Percentiles rank a stretch among this genome's conserved stretches.
phyloP scores from a whole-genome alignment of 352 stramenopile genomes.

The Pythium aquatile region DNA sequence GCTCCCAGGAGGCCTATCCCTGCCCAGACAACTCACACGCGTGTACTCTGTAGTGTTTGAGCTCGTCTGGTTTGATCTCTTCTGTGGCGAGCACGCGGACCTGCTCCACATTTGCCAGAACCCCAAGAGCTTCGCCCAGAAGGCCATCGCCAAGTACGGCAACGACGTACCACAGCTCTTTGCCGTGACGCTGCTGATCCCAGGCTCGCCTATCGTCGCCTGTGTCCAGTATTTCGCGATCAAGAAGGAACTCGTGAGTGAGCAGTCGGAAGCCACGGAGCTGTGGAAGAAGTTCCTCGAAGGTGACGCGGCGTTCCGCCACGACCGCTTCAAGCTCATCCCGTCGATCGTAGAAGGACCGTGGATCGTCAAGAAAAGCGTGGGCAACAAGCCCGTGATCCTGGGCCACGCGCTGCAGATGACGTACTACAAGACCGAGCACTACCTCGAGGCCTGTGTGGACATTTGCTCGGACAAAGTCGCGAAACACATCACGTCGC shows the following conservation, averaged over 20 bases:
- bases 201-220: conserved; percentile 59
- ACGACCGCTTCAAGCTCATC: conserved; percentile 79
- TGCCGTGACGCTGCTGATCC: conserved; percentile 70
- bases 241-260: conserved; percentile 26
- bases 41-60: conserved; percentile 58
- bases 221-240: conserved; percentile 77
- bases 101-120: conserved; percentile 66
- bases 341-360: conserved; percentile 72
- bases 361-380: conserved; percentile 82
- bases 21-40: not conserved
- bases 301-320: conserved; percentile 65
- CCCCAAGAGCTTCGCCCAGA: conserved; percentile 69
- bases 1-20: not conserved
- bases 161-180: conserved; percentile 73
- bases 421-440: conserved; percentile 52
- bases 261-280: conserved; percentile 11
- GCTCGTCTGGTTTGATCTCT: conserved; percentile 81
- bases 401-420: conserved; percentile 64
- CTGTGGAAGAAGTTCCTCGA: conserved; percentile 68
- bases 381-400: conserved; percentile 76
- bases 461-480: conserved; percentile 77
- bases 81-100: conserved; percentile 62
- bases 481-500: conserved; percentile 72
- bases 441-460: conserved; percentile 75
- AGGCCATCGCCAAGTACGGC: conserved; percentile 58